Base-by-base conservation (phyloP, 73 alveolate species). In the Breviolum minutum region DNA sequence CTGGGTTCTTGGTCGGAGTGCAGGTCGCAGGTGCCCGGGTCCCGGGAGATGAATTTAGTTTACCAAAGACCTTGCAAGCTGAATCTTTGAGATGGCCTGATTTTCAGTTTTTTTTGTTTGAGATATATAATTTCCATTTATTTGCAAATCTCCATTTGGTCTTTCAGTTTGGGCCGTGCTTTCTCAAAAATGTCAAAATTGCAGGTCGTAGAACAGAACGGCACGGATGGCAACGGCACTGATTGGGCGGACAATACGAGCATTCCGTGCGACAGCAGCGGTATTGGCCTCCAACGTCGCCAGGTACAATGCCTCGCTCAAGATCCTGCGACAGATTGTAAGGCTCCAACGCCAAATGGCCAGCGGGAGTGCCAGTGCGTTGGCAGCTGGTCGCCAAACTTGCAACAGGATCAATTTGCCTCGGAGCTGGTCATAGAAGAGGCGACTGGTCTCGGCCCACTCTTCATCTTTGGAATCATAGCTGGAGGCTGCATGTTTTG, bases 1-100 rank as follows among this genome's bases (percentile, higher is more conserved):
- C 26, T n/a, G 77, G 94, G 94, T 79, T 9, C 76, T 26, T 85
- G 94, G 94, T 85, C 94, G 61, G 94, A 60, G 63, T 85, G 94
- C 79, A 76, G 94, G 63, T 63, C 94, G 20, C 91, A 82, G 91
- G 91, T 54, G 70, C 40, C 1, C 77, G 77, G 17, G 77, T 66
- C 74, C 24, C 2, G n/a, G 77, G 77, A 68, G n/a, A 22, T 22
- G 77, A 17, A 2, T 68, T 22, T 6, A 17, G n/a, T 68, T 22
- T 22, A 68, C 17, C n/a, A 22, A 22, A 68, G 24, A 22, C 17
- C 77, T 68, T 68, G 17, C 77, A 22, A 68, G 24, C 24, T 22
- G 77, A 17, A 22, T 14, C 77, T 14, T 68, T 68, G 10, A 9
- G 86, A 77, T 27, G 63, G 61, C 22, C 24, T 77, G 24, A n/a